Evolutionary conservation across 2,329 filamentous ascomycete species (phyloP), one percentile per base, ranked within the genome.

Genomic region (Sporothrix schenckii): DNA sequence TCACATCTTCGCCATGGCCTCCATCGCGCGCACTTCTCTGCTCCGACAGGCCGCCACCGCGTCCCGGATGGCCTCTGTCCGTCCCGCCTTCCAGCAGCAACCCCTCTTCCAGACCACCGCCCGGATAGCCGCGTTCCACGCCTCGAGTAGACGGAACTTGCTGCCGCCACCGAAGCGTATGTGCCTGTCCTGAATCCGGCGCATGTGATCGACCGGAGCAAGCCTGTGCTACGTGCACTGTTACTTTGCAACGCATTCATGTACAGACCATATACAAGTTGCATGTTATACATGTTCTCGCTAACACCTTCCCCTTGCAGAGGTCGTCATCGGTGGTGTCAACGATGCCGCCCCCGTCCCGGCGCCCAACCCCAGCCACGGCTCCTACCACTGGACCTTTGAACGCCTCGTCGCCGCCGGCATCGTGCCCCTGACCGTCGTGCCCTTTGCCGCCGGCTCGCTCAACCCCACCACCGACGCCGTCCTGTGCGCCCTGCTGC

Each of bases 381-480:
- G 95, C 76, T 96, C 92, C 81, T 99, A 98, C 85, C 95, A 99
- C 87, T 99, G 95, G 95, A 92, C 91, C 72, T 97, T 97, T 78
- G 95, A 99, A 86, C 93, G 92, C 78, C 80, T 93, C 70, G 83
- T 98, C 76, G 90, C 93, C 70, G 90, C 88, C 70, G 91, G 89
- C 70, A 88, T 99, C 73, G 84, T 99, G 73, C 96, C 95, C 66
- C 85, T 99, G 74, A 93, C 91, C 73, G 85, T 98, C 75, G 91
- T 93, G 52, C 95, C 95, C 73, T 99, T 99, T 82, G 94, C 94
- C 72, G 90, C 92, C 72, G 94, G 94, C 78, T 92, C 92, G 52
- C 86, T 98, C 75, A 97, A 97, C 87, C 95, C 95, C 67, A 85
- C 91, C 74, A 87, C 91, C 77, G 95, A 99, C 80, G 93, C 94